Conservation (phyloP, 495 filamentous ascomycete species). For the Articulospora tetracladia region DNA sequence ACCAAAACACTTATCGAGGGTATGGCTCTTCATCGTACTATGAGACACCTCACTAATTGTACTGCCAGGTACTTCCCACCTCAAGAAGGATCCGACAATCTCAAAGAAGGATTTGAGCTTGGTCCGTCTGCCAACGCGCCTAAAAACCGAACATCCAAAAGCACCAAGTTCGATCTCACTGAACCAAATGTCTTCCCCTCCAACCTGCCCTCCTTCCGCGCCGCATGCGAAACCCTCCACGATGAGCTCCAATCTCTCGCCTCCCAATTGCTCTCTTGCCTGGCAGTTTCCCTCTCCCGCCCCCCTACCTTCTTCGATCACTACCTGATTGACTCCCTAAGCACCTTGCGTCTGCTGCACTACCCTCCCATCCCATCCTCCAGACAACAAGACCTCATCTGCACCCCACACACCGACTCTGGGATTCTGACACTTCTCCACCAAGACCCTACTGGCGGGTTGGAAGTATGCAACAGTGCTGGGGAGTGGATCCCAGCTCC, state of each 20-base stretch:
- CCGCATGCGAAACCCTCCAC: constrained; percentile 35
- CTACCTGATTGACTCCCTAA: constrained; percentile 36
- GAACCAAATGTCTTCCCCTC: constrained; percentile 40
- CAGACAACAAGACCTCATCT: constrained; percentile 35
- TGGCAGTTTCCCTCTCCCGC: constrained; percentile 38
- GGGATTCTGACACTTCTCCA: constrained; percentile 39
- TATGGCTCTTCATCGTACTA: not conserved
- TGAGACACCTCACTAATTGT: not conserved
- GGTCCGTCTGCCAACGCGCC: constrained; percentile 20
- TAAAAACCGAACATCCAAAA: not conserved
- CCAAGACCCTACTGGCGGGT: constrained; percentile 36
- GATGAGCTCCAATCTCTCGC: constrained; percentile 38
- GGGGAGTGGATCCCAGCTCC: constrained; percentile 42
- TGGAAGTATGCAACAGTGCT: constrained; percentile 45
- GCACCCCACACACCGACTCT: constrained; percentile 42
- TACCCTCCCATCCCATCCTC: constrained; percentile 45
- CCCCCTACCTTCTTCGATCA: constrained; percentile 33
- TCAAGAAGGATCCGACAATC: constrained; percentile 35
- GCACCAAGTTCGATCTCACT: constrained; percentile 33
- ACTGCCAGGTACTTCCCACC: constrained; percentile 37
- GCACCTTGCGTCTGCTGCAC: constrained; percentile 53
- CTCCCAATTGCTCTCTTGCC: constrained; percentile 34
- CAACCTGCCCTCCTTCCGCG: constrained; percentile 16
- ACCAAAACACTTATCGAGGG: constrained; percentile 42
- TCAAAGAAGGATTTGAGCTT: constrained; percentile 47